Evolutionary conservation across 768 basidiomycete species (phyloP).

Genomic region (Tricholoma hemisulphureum): DNA sequence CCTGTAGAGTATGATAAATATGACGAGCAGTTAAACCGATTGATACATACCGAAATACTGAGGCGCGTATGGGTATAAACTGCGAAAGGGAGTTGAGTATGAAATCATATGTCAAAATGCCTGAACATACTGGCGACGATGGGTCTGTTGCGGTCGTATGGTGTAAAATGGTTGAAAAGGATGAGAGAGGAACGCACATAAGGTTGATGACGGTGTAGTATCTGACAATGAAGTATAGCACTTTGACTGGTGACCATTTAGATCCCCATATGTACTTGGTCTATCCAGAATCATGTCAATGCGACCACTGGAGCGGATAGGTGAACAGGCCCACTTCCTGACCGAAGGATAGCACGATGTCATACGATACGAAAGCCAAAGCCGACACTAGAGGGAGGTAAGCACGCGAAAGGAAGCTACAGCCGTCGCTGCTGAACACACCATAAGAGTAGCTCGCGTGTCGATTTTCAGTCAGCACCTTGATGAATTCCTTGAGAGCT

Average conservation of each 20-base stretch:
- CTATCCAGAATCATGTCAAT: background rate
- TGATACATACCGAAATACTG: background rate
- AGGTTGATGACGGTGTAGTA: background rate
- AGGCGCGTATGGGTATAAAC: background rate
- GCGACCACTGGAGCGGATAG: background rate
- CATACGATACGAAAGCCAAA: background rate
- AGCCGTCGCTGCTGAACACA: too few relatives aligned
- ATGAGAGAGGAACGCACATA: background rate
- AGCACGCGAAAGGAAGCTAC: background rate
- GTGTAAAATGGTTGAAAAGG: background rate
- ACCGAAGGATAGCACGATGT: background rate
- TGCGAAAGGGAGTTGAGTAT: background rate
- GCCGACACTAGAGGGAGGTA: background rate
- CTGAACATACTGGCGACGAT: background rate
- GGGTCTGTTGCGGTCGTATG: background rate
- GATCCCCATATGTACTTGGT: constrained; percentile 2
- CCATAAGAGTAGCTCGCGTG: too few relatives aligned
- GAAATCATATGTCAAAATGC: background rate
- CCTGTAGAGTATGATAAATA: background rate
- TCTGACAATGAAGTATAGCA: background rate
- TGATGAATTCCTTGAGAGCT: too few relatives aligned
- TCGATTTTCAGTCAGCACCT: too few relatives aligned
- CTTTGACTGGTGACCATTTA: background rate
- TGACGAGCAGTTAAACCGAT: background rate
- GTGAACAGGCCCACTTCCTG: background rate